phyloP scores from a whole-genome alignment of 1,284 basidiomycete species.

The Phylloboletellus chloephorus region DNA sequence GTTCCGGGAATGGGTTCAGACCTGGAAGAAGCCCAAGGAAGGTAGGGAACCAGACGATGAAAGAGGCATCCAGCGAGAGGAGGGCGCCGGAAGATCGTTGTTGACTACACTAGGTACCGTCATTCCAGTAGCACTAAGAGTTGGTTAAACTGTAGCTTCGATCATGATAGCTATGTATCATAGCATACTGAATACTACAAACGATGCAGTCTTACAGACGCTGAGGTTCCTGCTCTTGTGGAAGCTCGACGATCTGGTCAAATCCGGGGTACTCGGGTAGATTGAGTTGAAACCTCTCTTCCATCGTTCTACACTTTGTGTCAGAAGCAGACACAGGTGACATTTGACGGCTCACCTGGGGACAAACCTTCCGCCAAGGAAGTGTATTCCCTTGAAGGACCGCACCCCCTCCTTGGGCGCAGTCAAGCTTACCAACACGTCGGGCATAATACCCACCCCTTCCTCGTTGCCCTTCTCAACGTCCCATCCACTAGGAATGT shows the following conservation, averaged over 20 bases:
- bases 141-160: too few species aligned
- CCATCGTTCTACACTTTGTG: constrained; percentile 48
- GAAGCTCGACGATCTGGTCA: constrained; percentile 77
- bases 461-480: constrained; percentile 72
- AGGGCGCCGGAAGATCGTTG: too few species aligned
- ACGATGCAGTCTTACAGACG: constrained; percentile 9
- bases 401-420: constrained; percentile 88
- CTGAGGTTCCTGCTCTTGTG: constrained; percentile 14
- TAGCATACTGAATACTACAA: too few species aligned
- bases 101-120: too few species aligned
- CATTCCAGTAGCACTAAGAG: too few species aligned
- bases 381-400: constrained; percentile 78
- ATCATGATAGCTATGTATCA: too few species aligned
- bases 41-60: constrained; percentile 1
- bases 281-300: constrained; percentile 70
- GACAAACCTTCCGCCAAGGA: constrained; percentile 77
- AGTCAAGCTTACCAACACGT: constrained; percentile 85
- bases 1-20: constrained; percentile 17
- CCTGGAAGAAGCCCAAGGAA: constrained; percentile 11
- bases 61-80: constrained; percentile 1
- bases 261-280: constrained; percentile 71
- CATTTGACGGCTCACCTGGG: constrained; percentile 56
- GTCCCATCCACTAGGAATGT: constrained; percentile 96
- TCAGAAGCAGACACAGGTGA: constrained; percentile 5
- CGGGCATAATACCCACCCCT: constrained; percentile 59